Evolutionary conservation across 2,329 filamentous ascomycete genomes (phyloP), one percentile per base, ranked within the genome.

Genomic region (Pezizomycotina sp.): DNA sequence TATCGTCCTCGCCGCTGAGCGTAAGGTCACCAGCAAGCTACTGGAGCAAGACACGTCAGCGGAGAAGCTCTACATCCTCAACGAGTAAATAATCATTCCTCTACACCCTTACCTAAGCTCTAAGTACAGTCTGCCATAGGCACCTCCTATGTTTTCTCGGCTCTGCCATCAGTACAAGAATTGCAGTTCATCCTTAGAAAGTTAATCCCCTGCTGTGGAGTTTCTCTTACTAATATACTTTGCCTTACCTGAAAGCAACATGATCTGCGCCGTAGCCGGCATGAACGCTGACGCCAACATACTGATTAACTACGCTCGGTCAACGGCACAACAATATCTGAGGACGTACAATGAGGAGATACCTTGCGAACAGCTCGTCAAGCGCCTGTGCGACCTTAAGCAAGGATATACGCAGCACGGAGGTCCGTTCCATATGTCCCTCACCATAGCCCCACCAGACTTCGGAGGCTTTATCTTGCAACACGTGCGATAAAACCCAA

Each of bases 201-300:
- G 23, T 13, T n/a, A 6, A 9, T 19, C 13, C 19, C 16, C 6
- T 29, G 15, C 4, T 12, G 15, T 2, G 6, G 16, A 22, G n/a
- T 20, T n/a, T 5, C 10, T 23, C 27, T 38, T 26, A 31, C 26
- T 21, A 20, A 20, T 33, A 18, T 27, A 10, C 25, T 45, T 14
- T 41, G 20, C 12, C 19, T 5, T 6, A 4, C 9, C 27, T 33
- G 12, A 13, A 49, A 95, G 86, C 65, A 98, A 98, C 68, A 98
- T 98, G 91, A 95, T 98, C 62, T 93, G 84, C 62, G 89, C 89
- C 45, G 89, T 98, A 43, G 89, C 89, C 53, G 89, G 89, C 57
- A 95, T 98, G 86, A 98, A 84, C 28, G 89, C 89, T 55, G 89
- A 98, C 58, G 89, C 89, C 60, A 98, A 98, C 67, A 98, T 98